Percentiles rank a stretch among this genome's conserved stretches.
Conservation (phyloP, 306 rosid species). For the Dryas alaskensis region DNA sequence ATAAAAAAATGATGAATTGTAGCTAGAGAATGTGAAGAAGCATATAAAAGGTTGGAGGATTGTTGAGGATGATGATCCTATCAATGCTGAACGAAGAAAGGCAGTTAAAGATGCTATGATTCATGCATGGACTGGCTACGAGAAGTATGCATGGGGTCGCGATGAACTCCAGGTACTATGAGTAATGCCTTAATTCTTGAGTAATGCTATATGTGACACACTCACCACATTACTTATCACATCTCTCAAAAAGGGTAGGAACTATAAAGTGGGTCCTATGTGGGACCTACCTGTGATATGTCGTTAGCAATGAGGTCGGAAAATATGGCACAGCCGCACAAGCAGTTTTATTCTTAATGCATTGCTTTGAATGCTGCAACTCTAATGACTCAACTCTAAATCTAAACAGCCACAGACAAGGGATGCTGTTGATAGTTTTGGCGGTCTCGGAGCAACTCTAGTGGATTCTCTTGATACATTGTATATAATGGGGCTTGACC, state of each 20-base stretch:
- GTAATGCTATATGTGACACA: not conserved
- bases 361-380: not conserved
- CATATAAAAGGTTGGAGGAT: slow-evolving; percentile 17
- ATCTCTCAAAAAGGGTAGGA: too few relatives aligned
- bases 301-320: not conserved
- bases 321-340: not conserved
- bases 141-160: slow-evolving; percentile 65
- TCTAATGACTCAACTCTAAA: slow-evolving; percentile 33
- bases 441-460: slow-evolving; percentile 64
- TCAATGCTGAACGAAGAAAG: slow-evolving; percentile 37
- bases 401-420: slow-evolving; percentile 51
- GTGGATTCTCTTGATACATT: slow-evolving; percentile 68
- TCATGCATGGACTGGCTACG: slow-evolving; percentile 63
- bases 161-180: slow-evolving; percentile 60
- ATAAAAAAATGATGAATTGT: slow-evolving; percentile 12
- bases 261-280: too few relatives aligned
- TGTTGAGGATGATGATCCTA: slow-evolving; percentile 36
- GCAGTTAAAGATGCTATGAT: slow-evolving; percentile 52
- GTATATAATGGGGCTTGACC: slow-evolving; percentile 66
- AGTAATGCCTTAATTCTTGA: not conserved
- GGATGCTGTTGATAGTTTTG: slow-evolving; percentile 47
- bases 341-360: not conserved
- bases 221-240: too few relatives aligned
- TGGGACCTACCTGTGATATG: too few relatives aligned
- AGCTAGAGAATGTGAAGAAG: slow-evolving; percentile 35